Conservation (phyloP, 768 basidiomycete species). For the Xerocomus potaroensis region DNA sequence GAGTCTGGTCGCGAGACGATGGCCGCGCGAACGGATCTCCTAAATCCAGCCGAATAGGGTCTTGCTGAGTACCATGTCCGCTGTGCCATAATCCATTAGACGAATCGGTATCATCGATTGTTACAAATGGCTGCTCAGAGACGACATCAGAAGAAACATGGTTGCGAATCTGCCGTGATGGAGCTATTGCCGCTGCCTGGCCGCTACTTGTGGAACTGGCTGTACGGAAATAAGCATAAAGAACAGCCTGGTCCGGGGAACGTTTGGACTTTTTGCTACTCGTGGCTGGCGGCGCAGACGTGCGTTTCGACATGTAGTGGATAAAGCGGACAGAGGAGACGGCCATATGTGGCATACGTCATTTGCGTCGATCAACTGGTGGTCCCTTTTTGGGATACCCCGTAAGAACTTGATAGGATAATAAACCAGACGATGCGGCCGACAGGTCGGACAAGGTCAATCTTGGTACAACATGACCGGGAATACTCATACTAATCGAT, state of each 20-base stretch:
- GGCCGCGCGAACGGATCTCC: conserved; percentile 17
- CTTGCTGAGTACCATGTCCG: conserved; percentile 23
- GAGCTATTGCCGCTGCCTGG: conserved; percentile 7
- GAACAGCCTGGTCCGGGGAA: conserved; percentile 13
- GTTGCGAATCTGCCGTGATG: conserved; percentile 17
- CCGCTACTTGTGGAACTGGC: conserved; percentile 9
- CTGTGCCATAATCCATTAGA: conserved; percentile 13
- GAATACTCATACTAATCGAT: too few species aligned
- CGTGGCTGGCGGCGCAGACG: conserved; percentile 7
- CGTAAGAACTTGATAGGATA: background rate
- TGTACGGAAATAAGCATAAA: conserved; percentile 27
- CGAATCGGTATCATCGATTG: background rate
- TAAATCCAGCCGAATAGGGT: conserved; percentile 25
- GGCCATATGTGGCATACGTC: conserved; percentile 22
- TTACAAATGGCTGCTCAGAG: conserved; percentile 15
- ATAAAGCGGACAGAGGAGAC: conserved; percentile 12
- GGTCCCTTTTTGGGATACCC: conserved; percentile 20
- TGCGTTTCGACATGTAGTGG: conserved; percentile 22
- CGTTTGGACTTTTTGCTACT: conserved; percentile 22
- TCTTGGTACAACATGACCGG: too few species aligned
- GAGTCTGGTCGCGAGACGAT: conserved; percentile 12
- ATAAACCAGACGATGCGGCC: background rate
- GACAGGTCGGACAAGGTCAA: background rate
- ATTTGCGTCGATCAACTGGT: conserved; percentile 22
- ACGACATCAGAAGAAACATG: conserved; percentile 7